Conservation (phyloP, 345 rosid genomes). For the Boechera stricta region DNA sequence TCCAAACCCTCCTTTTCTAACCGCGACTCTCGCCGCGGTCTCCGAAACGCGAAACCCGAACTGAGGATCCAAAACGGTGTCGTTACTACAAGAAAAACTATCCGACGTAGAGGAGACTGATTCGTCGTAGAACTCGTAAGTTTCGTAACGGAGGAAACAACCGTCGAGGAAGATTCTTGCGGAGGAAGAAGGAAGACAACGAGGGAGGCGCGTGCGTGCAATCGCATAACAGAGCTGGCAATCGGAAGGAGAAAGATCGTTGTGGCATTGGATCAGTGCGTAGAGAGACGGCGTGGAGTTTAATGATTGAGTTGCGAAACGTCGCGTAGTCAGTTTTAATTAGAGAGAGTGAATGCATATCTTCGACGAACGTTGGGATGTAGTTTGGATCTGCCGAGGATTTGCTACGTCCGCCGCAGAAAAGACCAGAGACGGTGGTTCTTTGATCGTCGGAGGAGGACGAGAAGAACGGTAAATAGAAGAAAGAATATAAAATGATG, state of each 20-base stretch:
- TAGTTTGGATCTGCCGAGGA: conserved; percentile 27
- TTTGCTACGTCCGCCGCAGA: conserved; percentile 34
- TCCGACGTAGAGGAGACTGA: conserved; percentile 36
- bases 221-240: conserved; percentile 49
- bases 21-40: conserved; percentile 21
- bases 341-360: conserved; percentile 44
- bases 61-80: conserved; percentile 33
- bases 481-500: background rate
- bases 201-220: conserved; percentile 44
- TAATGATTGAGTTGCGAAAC: conserved; percentile 34
- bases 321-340: conserved; percentile 25
- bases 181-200: conserved; percentile 54
- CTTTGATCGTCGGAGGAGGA: conserved; percentile 29
- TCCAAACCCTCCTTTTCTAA: conserved; percentile 43
- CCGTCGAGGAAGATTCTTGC: conserved; percentile 60
- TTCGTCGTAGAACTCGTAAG: conserved; percentile 50
- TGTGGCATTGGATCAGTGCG: conserved; percentile 54
- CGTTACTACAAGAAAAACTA: conserved; percentile 25
- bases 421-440: conserved; percentile 31
- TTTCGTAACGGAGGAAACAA: conserved; percentile 55
- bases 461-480: background rate
- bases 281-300: conserved; percentile 37
- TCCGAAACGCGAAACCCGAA: conserved; percentile 25
- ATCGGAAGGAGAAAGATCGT: conserved; percentile 47
- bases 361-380: conserved; percentile 40